Conservation (phyloP, 345 rosid species). For the Murraya paniculata region DNA sequence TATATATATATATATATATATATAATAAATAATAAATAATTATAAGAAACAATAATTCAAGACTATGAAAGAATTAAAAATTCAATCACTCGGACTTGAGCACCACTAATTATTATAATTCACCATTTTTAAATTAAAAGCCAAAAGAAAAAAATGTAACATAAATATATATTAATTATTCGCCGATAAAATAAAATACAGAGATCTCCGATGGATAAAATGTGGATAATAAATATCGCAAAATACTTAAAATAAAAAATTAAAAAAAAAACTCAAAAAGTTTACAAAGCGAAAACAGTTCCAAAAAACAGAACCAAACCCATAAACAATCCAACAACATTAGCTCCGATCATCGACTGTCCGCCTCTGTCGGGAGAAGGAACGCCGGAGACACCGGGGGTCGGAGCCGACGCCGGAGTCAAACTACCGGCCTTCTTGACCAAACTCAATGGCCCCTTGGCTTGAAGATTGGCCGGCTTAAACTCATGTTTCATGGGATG, state of each 20-base stretch:
- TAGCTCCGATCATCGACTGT: background rate
- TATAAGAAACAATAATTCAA: too few relatives aligned
- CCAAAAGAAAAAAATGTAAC: background rate
- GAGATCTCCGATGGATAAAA: background rate
- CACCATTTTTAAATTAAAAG: too few relatives aligned
- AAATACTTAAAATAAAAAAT: background rate
- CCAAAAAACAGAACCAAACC: background rate
- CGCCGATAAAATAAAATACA: background rate
- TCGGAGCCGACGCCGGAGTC: background rate
- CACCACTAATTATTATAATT: too few relatives aligned
- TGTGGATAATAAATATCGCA: background rate
- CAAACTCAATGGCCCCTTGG: constrained; percentile 33
- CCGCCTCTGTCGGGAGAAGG: background rate
- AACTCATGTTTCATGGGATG: constrained; percentile 30
- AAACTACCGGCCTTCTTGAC: background rate
- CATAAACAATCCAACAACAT: constrained; percentile 1
- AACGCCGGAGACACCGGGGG: background rate
- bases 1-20: too few relatives aligned
- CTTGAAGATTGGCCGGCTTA: constrained; percentile 14
- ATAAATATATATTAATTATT: background rate
- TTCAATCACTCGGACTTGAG: too few relatives aligned
- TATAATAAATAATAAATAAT: too few relatives aligned
- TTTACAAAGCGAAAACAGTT: background rate
- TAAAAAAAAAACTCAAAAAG: background rate
- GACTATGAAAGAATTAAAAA: too few relatives aligned